These are phyloP conservation scores for Triangularia setosa DNA, from an alignment of 2,329 filamentous ascomycete genomes.

Conservation along the genomic window DNA sequence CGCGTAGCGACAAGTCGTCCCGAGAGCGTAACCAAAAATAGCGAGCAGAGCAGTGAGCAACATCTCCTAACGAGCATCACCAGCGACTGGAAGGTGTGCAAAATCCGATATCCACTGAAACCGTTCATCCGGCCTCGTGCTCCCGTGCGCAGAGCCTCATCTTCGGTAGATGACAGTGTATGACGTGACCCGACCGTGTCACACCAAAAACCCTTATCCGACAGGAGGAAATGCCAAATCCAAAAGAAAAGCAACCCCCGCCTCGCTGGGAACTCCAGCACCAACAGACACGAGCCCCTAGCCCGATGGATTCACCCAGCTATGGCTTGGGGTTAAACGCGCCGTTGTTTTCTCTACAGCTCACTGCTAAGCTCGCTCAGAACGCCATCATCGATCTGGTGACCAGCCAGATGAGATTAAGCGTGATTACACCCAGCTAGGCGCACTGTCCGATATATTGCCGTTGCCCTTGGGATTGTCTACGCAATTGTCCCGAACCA, in stretches of 20 bases:
- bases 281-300: constrained; percentile 3
- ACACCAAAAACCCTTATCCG: not conserved
- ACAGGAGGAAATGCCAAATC: not conserved
- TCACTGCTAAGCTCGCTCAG: constrained; percentile 29
- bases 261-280: not conserved
- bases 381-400: constrained; percentile 23
- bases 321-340: constrained; percentile 5
- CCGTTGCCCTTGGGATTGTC: constrained; percentile 17
- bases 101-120: constrained; percentile 18
- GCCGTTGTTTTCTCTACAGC: constrained; percentile 14
- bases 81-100: constrained; percentile 26
- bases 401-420: constrained; percentile 25
- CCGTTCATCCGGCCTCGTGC: constrained; percentile 17
- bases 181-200: constrained; percentile 9
- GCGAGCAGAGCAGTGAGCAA: constrained; percentile 38
- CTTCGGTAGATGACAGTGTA: constrained; percentile 12
- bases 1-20: constrained; percentile 11
- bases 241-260: constrained; percentile 7
- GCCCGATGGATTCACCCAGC: constrained; percentile 8
- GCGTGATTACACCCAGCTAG: constrained; percentile 19
- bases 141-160: constrained; percentile 6
- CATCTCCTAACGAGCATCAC: constrained; percentile 19
- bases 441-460: constrained; percentile 20
- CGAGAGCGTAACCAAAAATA: constrained; percentile 23
- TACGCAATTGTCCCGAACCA: constrained; percentile 16